Percentiles rank a stretch among this genome's conserved stretches.
Evolutionary conservation across 192 early-diverging fungal species (phyloP).

Genomic region (Podila minutissima): DNA sequence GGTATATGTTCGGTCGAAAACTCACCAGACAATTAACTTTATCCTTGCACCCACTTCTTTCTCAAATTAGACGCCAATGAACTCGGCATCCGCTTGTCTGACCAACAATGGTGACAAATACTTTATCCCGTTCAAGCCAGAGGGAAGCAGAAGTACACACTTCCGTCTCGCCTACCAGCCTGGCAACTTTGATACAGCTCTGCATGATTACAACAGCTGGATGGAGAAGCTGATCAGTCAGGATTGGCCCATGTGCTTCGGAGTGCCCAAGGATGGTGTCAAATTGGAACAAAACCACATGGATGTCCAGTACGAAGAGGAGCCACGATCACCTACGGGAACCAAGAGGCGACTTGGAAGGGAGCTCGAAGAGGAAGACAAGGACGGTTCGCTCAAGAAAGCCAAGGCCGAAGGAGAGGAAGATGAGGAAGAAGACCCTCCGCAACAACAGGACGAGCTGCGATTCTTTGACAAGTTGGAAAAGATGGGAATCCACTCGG

Average conservation of each 20-base stretch:
- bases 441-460: conserved; percentile 12
- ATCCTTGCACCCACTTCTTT: background rate
- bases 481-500: conserved; percentile 4
- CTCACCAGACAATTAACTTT: background rate
- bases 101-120: conserved; percentile 82
- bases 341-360: conserved; percentile 28
- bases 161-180: conserved; percentile 87
- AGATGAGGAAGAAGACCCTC: background rate
- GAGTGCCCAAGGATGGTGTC: conserved; percentile 51
- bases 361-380: conserved; percentile 4
- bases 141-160: conserved; percentile 70
- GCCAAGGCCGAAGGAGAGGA: conserved; percentile 20
- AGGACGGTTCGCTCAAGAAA: conserved; percentile 18
- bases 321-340: conserved; percentile 8
- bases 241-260: conserved; percentile 93
- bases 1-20: background rate
- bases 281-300: background rate
- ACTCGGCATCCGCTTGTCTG: conserved; percentile 78
- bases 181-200: conserved; percentile 78
- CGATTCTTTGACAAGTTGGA: conserved; percentile 1
- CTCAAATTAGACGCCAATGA: conserved; percentile 72
- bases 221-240: conserved; percentile 69
- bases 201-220: conserved; percentile 79
- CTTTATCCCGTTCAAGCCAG: conserved; percentile 77
- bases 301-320: background rate